A percentile compares a stretch with the other conserved stretches of the same genome.
phyloP scores from a whole-genome alignment of 257 asterid genomes.

The Coffea canephora region DNA sequence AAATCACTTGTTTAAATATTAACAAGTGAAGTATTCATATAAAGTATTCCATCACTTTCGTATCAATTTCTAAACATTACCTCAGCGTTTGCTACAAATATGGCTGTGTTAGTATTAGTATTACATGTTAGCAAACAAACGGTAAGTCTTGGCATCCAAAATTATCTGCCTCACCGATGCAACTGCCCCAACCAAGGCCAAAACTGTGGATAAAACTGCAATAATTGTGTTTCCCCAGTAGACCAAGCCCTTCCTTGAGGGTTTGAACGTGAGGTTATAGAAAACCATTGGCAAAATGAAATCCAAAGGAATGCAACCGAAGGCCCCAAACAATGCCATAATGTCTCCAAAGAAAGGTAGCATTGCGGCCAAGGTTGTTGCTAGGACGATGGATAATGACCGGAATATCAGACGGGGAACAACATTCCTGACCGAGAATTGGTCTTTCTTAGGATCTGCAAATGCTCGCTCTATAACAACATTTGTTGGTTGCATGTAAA shows the following conservation, averaged over 20 bases:
- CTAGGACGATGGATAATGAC: slow-evolving; percentile 43
- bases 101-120: neutral
- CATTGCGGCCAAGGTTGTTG: slow-evolving; percentile 69
- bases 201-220: slow-evolving; percentile 37
- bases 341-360: slow-evolving; percentile 77
- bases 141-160: slow-evolving; percentile 54
- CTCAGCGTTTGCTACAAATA: neutral
- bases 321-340: slow-evolving; percentile 66
- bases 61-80: too few relatives aligned
- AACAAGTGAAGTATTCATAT: too few relatives aligned
- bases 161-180: slow-evolving; percentile 59
- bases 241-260: slow-evolving; percentile 30
- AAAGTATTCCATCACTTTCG: too few relatives aligned
- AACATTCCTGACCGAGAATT: slow-evolving; percentile 41
- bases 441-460: slow-evolving; percentile 47
- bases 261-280: slow-evolving; percentile 55
- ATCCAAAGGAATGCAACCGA: slow-evolving; percentile 66
- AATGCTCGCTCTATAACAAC: slow-evolving; percentile 50
- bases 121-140: slow-evolving; percentile 56
- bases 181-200: slow-evolving; percentile 50
- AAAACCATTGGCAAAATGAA: slow-evolving; percentile 65
- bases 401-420: slow-evolving; percentile 50
- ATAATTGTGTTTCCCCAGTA: slow-evolving; percentile 52
- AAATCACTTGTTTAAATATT: too few relatives aligned
- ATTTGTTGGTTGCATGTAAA: slow-evolving; percentile 64